Percentiles rank a stretch among this genome's conserved stretches.
Conservation (phyloP, 495 filamentous ascomycete species). For the Daldinia bambusicola region DNA sequence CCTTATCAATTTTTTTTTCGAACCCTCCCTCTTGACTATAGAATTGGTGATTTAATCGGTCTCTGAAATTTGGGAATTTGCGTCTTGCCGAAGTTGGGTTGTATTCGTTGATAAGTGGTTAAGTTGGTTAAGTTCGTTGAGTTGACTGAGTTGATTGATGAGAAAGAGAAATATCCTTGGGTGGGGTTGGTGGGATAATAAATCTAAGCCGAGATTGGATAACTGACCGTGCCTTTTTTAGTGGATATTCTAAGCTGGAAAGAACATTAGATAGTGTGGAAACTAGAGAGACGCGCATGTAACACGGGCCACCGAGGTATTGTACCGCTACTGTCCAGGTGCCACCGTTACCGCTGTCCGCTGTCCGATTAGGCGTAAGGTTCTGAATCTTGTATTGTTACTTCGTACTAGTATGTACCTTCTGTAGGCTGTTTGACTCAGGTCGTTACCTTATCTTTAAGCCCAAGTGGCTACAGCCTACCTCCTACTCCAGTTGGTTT, state of each 20-base stretch:
- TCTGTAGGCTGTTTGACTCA: neutral
- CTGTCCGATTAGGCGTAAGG: neutral
- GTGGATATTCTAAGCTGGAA: constrained; percentile 1
- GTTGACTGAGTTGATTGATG: too few species aligned
- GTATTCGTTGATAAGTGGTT: neutral
- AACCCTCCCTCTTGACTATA: neutral
- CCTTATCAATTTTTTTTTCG: constrained; percentile 11
- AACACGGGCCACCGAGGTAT: constrained; percentile 3
- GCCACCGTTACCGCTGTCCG: too few species aligned
- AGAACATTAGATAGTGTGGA: neutral
- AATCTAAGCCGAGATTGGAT: constrained; percentile 3
- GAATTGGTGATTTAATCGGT: too few species aligned
- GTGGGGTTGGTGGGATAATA: constrained; percentile 42
- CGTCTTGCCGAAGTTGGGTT: neutral
- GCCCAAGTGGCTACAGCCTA: neutral
- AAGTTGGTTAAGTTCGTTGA: constrained; percentile 12
- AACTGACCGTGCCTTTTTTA: neutral
- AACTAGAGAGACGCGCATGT: constrained; percentile 2
- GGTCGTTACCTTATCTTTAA: constrained; percentile 1
- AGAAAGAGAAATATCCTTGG: constrained; percentile 7
- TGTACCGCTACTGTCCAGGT: neutral
- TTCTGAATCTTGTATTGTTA: neutral
- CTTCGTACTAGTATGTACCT: too few species aligned
- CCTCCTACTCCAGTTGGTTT: too few species aligned
- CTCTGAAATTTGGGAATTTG: neutral